Base-by-base conservation (phyloP, 2,329 filamentous ascomycete genomes). In the Pleurostoma richardsiae region DNA sequence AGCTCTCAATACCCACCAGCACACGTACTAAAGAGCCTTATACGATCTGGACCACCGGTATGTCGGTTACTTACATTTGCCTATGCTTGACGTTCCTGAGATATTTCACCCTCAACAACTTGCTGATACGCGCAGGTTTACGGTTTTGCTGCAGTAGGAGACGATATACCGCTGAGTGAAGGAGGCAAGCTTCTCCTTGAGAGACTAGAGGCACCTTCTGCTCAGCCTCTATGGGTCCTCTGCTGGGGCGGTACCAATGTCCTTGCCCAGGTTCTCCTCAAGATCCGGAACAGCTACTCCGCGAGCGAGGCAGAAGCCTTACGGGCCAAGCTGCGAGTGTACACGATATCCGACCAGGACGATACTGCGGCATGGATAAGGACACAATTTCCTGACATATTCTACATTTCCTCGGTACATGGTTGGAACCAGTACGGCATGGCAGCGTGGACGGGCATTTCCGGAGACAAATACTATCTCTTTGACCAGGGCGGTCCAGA, bases 271-370 rank as follows among this genome's bases (percentile, higher is more conserved):
- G 72, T 68, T 1, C 60, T 78, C 10, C 56, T 66, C 28, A 59
- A 69, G 7, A 62, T 71, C 41, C 60, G 64, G 30, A 49, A 56
- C n/a, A 57, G 59, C 3, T 59, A 59, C 44, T 50, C 57, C 10
- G 46, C 56, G 4, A 51, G 51, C 0, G 63, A 71, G 3, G 54
- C 62, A 1, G 56, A 58, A 0, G 48, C 44, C 1, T 11, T 79
- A 27, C 59, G 66, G 3, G 52, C 60, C 3, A 72, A 71, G 50
- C 56, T 80, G 4, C 64, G 75, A 10, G 67, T 79, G 6, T 80
- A 80, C 56, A 62, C 77, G 33, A 80, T 82, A 46, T 80, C 76
- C 5, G 79, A 82, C 51, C 79, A 82, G 52, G 79, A 82, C 50
- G 72, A 83, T 50, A 72, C 74, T 0, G 77, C 76, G 0, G 60